phyloP scores from a whole-genome alignment of 2,329 filamentous ascomycete species.

The Macroventuria anomochaeta region DNA sequence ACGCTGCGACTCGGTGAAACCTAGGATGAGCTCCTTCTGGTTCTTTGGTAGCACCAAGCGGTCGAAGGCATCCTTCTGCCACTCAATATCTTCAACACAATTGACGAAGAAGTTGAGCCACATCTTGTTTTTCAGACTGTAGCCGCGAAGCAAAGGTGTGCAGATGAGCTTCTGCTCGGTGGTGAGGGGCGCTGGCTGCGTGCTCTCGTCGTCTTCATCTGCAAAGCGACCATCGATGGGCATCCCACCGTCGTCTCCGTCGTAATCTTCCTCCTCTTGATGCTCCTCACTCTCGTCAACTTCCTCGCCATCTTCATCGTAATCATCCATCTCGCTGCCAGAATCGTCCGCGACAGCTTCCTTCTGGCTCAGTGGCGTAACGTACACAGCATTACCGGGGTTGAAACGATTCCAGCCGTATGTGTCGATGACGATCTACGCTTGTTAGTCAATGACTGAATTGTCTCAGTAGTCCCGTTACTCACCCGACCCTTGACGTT shows the following conservation, averaged over 20 bases:
- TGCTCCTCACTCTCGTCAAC: constrained; percentile 38
- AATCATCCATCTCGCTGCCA: constrained; percentile 20
- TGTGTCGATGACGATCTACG: constrained; percentile 59
- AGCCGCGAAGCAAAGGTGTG: constrained; percentile 81
- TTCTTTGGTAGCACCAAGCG: constrained; percentile 74
- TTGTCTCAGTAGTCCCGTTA: not conserved
- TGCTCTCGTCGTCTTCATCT: constrained; percentile 18
- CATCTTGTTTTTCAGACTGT: constrained; percentile 83
- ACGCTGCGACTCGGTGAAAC: constrained; percentile 83
- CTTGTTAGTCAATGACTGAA: constrained; percentile 48
- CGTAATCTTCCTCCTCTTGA: constrained; percentile 7
- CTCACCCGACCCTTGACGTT: constrained; percentile 19
- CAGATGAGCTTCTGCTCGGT: constrained; percentile 83
- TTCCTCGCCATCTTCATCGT: constrained; percentile 26
- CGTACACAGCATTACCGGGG: constrained; percentile 50
- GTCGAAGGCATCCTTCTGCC: constrained; percentile 81
- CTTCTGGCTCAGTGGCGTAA: constrained; percentile 46
- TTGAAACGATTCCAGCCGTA: constrained; percentile 61
- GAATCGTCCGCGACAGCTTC: constrained; percentile 13
- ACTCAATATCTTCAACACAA: constrained; percentile 77
- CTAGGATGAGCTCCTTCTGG: constrained; percentile 72
- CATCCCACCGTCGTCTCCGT: constrained; percentile 19
- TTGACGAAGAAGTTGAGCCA: constrained; percentile 88
- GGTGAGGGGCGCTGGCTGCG: constrained; percentile 63
- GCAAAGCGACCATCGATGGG: constrained; percentile 19